These are phyloP conservation scores for Apiotrichum gamsii DNA, from an alignment of 1,284 basidiomycete genomes.

Conservation along the genomic window DNA sequence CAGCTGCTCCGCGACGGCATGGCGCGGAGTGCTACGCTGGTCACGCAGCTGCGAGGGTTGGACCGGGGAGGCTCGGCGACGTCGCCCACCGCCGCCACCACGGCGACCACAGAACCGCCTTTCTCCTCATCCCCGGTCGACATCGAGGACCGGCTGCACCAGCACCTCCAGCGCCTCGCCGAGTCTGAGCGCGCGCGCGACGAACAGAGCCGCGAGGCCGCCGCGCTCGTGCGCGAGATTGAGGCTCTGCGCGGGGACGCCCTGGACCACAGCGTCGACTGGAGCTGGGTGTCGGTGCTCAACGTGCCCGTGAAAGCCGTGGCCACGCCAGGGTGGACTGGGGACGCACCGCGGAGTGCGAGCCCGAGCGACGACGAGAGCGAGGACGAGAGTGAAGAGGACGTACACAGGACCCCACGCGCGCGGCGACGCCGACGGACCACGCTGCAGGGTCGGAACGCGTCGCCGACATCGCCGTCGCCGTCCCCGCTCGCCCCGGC, in stretches of 20 bases:
- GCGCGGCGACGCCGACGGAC: background rate
- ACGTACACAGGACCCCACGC: background rate
- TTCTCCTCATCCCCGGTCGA: background rate
- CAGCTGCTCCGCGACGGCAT: too few relatives aligned
- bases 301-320: background rate
- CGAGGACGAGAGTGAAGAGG: background rate
- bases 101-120: too few relatives aligned
- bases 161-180: constrained; percentile 2
- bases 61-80: background rate
- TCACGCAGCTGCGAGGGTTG: too few relatives aligned
- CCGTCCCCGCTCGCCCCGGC: too few relatives aligned
- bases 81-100: background rate
- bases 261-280: background rate
- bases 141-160: constrained; percentile 9
- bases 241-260: constrained; percentile 2
- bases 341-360: background rate
- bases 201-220: constrained; percentile 11
- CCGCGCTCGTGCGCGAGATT: constrained; percentile 8
- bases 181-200: constrained; percentile 14
- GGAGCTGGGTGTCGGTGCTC: background rate
- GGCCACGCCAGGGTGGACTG: constrained; percentile 1
- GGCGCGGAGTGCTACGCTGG: too few relatives aligned
- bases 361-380: background rate
- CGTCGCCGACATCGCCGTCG: too few relatives aligned
- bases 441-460: too few relatives aligned